These are phyloP conservation scores for Pelargonium hybrid DNA, from an alignment of 441 rosid species.

Conservation along the genomic window DNA sequence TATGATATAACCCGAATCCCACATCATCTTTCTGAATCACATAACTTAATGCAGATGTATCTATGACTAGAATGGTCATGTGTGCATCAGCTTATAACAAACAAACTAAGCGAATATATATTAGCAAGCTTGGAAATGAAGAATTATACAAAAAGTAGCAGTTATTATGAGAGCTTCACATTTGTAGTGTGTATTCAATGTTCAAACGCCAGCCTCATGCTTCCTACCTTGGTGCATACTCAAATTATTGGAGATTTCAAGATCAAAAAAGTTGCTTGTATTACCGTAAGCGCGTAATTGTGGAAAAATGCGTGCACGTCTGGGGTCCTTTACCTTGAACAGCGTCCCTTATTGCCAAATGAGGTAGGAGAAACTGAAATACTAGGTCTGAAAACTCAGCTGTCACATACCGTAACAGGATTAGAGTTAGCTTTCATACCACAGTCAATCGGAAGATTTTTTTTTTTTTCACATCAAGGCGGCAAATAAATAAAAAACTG, in stretches of 20 bases:
- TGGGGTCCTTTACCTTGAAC: neutral
- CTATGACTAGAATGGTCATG: neutral
- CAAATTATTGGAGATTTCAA: neutral
- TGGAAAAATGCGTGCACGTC: neutral
- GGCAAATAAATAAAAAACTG: too few relatives aligned
- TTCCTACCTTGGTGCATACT: neutral
- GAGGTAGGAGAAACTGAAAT: neutral
- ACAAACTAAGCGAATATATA: neutral
- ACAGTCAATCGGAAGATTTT: neutral
- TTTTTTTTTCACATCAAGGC: too few relatives aligned
- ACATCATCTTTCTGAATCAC: constrained; percentile 6
- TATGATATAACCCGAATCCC: constrained; percentile 21
- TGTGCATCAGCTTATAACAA: neutral
- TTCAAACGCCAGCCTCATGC: neutral
- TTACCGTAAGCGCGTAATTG: neutral
- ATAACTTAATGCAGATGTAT: neutral
- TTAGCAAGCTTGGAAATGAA: neutral
- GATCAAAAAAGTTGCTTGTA: neutral
- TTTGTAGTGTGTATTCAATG: neutral
- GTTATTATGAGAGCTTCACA: neutral
- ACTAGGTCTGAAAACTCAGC: neutral
- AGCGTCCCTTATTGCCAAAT: neutral
- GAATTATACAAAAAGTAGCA: neutral
- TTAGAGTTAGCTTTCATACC: neutral
- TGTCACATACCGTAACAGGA: neutral